Percentiles rank a stretch among this genome's conserved stretches.
Conservation (phyloP, 2,329 filamentous ascomycete genomes). For the Xylariaceae sp. region DNA sequence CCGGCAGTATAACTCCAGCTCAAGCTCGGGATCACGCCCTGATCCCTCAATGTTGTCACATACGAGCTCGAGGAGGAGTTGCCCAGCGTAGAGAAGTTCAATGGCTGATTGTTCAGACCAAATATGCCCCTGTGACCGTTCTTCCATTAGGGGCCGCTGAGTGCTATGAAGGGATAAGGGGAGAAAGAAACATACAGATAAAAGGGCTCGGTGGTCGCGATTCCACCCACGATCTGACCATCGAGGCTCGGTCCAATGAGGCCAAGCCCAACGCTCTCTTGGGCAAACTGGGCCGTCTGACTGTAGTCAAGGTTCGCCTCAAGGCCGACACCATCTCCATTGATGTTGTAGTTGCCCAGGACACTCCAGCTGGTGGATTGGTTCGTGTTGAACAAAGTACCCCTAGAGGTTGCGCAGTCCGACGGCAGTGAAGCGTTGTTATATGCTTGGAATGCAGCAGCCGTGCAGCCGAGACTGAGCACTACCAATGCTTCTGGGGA, state of each 20-base stretch:
- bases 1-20: constrained; percentile 37
- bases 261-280: constrained; percentile 23
- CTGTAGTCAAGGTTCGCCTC: constrained; percentile 30
- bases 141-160: constrained; percentile 5
- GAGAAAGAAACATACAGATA: constrained; percentile 25
- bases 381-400: constrained; percentile 27
- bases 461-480: constrained; percentile 24
- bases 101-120: constrained; percentile 30
- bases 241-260: constrained; percentile 24
- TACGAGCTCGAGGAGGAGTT: constrained; percentile 29
- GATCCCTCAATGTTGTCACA: constrained; percentile 28
- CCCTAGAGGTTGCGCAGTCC: constrained; percentile 28
- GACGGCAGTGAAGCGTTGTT: constrained; percentile 18
- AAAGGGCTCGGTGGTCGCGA: constrained; percentile 27
- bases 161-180: background rate
- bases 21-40: constrained; percentile 30
- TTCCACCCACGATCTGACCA: constrained; percentile 26
- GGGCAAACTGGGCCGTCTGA: constrained; percentile 19
- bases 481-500: constrained; percentile 29
- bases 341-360: constrained; percentile 27
- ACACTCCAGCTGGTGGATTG: constrained; percentile 28
- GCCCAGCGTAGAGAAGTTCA: constrained; percentile 29
- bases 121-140: constrained; percentile 26
- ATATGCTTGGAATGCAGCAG: constrained; percentile 15
- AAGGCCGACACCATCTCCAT: constrained; percentile 28